phyloP scores from a whole-genome alignment of 805 yeast genomes.

The Candida multigemmis region DNA sequence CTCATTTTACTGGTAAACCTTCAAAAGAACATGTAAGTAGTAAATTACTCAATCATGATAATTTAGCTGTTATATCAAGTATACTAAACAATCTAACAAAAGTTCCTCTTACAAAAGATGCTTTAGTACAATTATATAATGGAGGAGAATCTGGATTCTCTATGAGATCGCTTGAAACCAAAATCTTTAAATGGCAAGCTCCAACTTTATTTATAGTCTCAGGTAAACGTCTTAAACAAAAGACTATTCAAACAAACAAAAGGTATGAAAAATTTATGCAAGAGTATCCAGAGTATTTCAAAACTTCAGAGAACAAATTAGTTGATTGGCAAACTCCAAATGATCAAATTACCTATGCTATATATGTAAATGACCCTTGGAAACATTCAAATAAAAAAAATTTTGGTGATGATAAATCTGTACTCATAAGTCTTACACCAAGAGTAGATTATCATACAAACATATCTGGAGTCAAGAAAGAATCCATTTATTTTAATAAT shows the following conservation, averaged over 20 bases:
- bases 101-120: conserved; percentile 33
- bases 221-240: conserved; percentile 44
- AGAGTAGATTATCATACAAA: conserved; percentile 37
- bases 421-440: conserved; percentile 64
- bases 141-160: conserved; percentile 82
- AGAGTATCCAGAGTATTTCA: conserved; percentile 33
- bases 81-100: conserved; percentile 12
- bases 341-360: conserved; percentile 50
- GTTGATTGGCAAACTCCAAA: conserved; percentile 27
- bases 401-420: conserved; percentile 55
- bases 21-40: too few relatives aligned
- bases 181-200: conserved; percentile 83
- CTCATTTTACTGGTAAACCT: too few relatives aligned
- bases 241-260: conserved; percentile 26
- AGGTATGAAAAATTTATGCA: conserved; percentile 44
- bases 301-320: conserved; percentile 12
- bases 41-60: too few relatives aligned
- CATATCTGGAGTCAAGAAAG: conserved; percentile 21
- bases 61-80: conserved; percentile 29
- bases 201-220: conserved; percentile 66
- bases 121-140: conserved; percentile 52
- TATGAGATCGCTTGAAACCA: conserved; percentile 76
- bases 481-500: conserved; percentile 57
- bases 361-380: conserved; percentile 70
- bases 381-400: conserved; percentile 55